These are phyloP conservation scores for Beauveria bassiana DNA, from an alignment of 2,329 filamentous ascomycete genomes.

Conservation along the genomic window DNA sequence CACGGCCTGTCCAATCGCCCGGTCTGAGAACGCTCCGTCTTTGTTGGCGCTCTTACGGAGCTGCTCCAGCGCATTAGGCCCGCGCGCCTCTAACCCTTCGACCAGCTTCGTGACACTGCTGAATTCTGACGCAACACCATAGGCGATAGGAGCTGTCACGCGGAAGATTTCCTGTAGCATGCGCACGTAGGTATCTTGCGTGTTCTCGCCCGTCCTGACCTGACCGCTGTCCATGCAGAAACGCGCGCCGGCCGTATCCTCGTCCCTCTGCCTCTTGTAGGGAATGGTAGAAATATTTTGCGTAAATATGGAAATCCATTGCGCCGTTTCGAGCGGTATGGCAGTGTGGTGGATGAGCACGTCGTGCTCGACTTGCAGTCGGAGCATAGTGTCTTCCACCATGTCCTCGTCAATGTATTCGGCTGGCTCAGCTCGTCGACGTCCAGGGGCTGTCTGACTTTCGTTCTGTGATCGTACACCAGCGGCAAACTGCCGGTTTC, in stretches of 20 bases:
- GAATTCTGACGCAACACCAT: conserved; percentile 58
- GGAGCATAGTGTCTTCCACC: conserved; percentile 63
- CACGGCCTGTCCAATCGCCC: conserved; percentile 47
- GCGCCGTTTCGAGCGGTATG: conserved; percentile 54
- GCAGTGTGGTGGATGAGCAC: conserved; percentile 64
- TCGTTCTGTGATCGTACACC: conserved; percentile 44
- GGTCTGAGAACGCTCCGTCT: conserved; percentile 48
- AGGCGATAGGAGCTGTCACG: conserved; percentile 64
- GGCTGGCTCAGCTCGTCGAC: conserved; percentile 29
- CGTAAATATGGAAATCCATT: conserved; percentile 67
- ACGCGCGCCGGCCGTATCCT: conserved; percentile 42
- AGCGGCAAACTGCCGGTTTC: conserved; percentile 60
- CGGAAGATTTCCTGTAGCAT: conserved; percentile 71
- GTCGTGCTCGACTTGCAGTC: conserved; percentile 59
- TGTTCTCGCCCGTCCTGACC: conserved; percentile 60
- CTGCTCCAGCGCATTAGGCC: conserved; percentile 54
- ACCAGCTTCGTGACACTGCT: conserved; percentile 50
- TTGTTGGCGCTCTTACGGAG: conserved; percentile 50
- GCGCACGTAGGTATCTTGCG: conserved; percentile 59
- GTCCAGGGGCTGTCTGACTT: conserved; percentile 21
- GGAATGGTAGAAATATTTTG: conserved; percentile 72
- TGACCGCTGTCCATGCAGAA: conserved; percentile 79
- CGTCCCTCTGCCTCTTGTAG: conserved; percentile 52
- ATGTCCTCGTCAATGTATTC: conserved; percentile 57
- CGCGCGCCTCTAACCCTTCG: conserved; percentile 47